Conservation (phyloP, 2,329 filamentous ascomycete species). For the Periconia sp. region DNA sequence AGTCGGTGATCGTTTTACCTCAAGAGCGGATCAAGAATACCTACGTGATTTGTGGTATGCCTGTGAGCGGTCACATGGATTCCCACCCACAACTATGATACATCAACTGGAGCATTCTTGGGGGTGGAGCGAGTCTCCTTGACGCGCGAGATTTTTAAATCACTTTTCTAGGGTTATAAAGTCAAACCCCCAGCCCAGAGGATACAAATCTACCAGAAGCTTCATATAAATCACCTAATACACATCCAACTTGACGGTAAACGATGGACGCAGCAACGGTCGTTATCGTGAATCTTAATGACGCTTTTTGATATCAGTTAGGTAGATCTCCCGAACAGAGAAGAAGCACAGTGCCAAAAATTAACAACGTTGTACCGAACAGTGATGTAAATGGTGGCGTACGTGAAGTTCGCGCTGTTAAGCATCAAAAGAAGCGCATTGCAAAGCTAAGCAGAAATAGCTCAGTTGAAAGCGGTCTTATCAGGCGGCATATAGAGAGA, state of each 20-base stretch:
- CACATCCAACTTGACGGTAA: too few relatives aligned
- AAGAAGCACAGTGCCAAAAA: background rate
- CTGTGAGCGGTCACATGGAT: slow-evolving; percentile 36
- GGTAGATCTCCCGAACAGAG: background rate
- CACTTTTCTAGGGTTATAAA: background rate
- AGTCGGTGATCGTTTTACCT: slow-evolving; percentile 39
- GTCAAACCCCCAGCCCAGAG: background rate
- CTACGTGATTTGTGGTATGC: slow-evolving; percentile 33
- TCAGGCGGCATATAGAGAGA: background rate
- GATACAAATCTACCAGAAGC: background rate
- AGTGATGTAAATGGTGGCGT: slow-evolving; percentile 10
- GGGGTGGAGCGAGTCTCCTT: slow-evolving; percentile 22
- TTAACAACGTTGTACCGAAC: background rate
- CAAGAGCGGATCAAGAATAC: slow-evolving; percentile 33
- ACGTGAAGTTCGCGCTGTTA: slow-evolving; percentile 2
- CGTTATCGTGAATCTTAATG: too few relatives aligned
- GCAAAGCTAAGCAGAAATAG: slow-evolving; percentile 1
- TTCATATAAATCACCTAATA: too few relatives aligned
- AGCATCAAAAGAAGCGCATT: background rate
- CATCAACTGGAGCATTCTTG: slow-evolving; percentile 39
- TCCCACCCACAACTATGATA: slow-evolving; percentile 36
- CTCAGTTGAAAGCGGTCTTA: background rate
- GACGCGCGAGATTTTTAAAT: background rate
- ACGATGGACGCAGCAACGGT: too few relatives aligned
- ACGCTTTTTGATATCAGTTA: background rate